Percentiles rank a stretch among this genome's conserved stretches.
Conservation (phyloP, 2,329 filamentous ascomycete genomes). For the Cercospora sp. region DNA sequence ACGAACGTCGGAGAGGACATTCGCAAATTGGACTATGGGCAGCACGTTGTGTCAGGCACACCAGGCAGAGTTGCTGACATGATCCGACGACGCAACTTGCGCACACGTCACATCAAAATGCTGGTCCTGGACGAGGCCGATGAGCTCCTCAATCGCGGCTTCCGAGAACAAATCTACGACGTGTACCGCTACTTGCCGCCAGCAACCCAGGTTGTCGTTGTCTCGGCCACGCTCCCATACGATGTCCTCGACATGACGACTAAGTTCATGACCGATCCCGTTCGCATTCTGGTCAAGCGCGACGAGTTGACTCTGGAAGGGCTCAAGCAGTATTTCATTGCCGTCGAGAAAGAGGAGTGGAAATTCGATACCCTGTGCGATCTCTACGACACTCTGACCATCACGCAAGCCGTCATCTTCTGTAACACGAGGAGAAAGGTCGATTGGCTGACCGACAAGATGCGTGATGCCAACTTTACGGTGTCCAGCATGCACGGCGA, state of each 20-base stretch:
- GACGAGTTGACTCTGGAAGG: slow-evolving; percentile 97
- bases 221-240: slow-evolving; percentile 94
- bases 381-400: slow-evolving; percentile 97
- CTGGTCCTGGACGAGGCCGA: slow-evolving; percentile 75
- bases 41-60: slow-evolving; percentile 95
- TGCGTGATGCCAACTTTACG: slow-evolving; percentile 98
- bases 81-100: slow-evolving; percentile 72
- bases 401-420: slow-evolving; percentile 99
- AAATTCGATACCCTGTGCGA: slow-evolving; percentile 99
- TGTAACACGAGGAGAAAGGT: slow-evolving; percentile 99
- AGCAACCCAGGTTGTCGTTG: slow-evolving; percentile 96
- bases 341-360: slow-evolving; percentile 99
- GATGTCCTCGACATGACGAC: slow-evolving; percentile 99
- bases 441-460: slow-evolving; percentile 99
- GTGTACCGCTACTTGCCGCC: slow-evolving; percentile 96
- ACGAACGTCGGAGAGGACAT: slow-evolving; percentile 99
- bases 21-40: slow-evolving; percentile 93
- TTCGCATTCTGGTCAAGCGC: slow-evolving; percentile 96
- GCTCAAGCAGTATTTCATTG: slow-evolving; percentile 98
- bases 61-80: slow-evolving; percentile 92
- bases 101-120: slow-evolving; percentile 77
- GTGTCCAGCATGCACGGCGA: slow-evolving; percentile 99
- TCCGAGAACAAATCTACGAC: slow-evolving; percentile 98
- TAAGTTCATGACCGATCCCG: slow-evolving; percentile 99
- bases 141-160: slow-evolving; percentile 85